These are phyloP conservation scores for Nannochloropsis gaditana DNA, from an alignment of 108 stramenopile genomes.

Conservation along the genomic window DNA sequence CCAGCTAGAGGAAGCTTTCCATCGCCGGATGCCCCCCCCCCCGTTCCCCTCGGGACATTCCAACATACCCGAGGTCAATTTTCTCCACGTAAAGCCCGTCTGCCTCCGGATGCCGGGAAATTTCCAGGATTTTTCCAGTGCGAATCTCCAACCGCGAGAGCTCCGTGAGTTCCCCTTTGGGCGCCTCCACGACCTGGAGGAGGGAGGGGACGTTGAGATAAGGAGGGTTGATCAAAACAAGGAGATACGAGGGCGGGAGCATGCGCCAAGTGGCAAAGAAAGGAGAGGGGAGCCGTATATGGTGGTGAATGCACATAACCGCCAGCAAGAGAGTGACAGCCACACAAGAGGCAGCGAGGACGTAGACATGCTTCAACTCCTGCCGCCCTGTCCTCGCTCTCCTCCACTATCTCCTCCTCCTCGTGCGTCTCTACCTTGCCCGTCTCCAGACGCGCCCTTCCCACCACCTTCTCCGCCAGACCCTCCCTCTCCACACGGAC, in stretches of 20 bases:
- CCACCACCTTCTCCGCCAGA: background rate
- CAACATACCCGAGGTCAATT: slow-evolving; percentile 47
- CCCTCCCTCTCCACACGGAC: background rate
- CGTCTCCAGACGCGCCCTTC: background rate
- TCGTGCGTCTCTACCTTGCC: background rate
- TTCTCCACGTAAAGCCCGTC: slow-evolving; percentile 56
- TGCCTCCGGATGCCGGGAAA: slow-evolving; percentile 52
- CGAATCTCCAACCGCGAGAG: slow-evolving; percentile 51
- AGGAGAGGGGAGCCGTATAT: too few relatives aligned
- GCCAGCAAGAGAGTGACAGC: too few relatives aligned
- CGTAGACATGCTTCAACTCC: too few relatives aligned
- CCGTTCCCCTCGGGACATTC: too few relatives aligned
- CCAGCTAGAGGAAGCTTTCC: background rate
- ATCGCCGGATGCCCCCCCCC: too few relatives aligned
- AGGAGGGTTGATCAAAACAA: too few relatives aligned
- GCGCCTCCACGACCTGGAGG: slow-evolving; percentile 1
- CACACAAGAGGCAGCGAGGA: too few relatives aligned
- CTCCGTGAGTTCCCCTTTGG: slow-evolving; percentile 47
- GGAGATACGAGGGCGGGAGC: too few relatives aligned
- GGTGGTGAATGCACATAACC: too few relatives aligned
- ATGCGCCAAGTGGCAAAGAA: too few relatives aligned
- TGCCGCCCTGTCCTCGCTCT: background rate
- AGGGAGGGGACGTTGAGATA: background rate
- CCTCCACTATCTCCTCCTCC: background rate
- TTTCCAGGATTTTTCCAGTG: slow-evolving; percentile 53